Conservation (phyloP, 345 rosid genomes). For the Ailanthus altissimus region DNA sequence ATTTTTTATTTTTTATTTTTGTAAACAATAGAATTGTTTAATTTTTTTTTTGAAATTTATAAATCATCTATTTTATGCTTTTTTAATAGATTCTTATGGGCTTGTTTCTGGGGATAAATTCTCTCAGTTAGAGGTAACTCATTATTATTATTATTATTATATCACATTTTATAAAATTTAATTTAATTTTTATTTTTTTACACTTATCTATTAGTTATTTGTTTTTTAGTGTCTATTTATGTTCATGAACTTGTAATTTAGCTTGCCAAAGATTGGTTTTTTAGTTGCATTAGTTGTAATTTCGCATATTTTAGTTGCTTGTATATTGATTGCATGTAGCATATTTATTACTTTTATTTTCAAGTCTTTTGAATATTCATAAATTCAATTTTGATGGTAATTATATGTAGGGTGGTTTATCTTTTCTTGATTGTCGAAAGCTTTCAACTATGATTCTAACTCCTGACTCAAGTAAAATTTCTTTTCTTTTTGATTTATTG, state of each 20-base stretch:
- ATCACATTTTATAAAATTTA: neutral
- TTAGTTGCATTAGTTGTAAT: too few relatives aligned
- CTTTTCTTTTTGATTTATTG: slow-evolving; percentile 67
- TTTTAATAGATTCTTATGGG: too few relatives aligned
- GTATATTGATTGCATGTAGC: neutral
- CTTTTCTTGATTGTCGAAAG: slow-evolving; percentile 43
- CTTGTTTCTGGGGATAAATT: too few relatives aligned
- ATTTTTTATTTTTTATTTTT: neutral
- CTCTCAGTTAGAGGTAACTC: too few relatives aligned
- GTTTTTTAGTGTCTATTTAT: neutral
- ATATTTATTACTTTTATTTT: neutral
- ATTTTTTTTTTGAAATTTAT: too few relatives aligned
- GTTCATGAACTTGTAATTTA: neutral
- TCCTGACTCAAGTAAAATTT: slow-evolving; percentile 51
- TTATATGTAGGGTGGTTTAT: slow-evolving; percentile 42
- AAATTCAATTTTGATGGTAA: neutral
- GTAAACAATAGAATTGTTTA: slow-evolving; percentile 8
- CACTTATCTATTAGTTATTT: neutral
- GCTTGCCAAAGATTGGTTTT: neutral
- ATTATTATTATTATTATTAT: neutral
- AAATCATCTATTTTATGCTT: too few relatives aligned
- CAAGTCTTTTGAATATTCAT: neutral
- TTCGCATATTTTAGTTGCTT: neutral
- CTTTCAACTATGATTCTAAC: slow-evolving; percentile 58
- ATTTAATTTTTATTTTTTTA: neutral